Evolutionary conservation across 2,329 filamentous ascomycete species (phyloP), one percentile per base, ranked within the genome.

Genomic region (Colletotrichum sp.): DNA sequence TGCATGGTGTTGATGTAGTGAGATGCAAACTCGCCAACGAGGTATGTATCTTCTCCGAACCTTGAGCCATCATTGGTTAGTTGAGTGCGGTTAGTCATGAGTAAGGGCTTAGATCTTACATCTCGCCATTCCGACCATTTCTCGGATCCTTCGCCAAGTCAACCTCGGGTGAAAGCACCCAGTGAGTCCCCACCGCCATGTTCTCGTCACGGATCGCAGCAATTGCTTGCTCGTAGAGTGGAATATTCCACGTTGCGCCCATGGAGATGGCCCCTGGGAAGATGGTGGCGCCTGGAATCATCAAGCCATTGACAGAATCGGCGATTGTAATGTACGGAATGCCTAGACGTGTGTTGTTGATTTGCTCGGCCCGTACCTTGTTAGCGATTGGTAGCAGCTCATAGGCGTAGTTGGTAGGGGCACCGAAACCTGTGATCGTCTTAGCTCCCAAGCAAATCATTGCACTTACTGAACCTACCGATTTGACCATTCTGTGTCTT

Each of bases 1-100:
- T 85, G 82, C 83, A 85, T 85, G 3, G 78, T 83, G 67, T 83
- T 78, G 60, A 84, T 80, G 63, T 84, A 85, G 8, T 75, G 68
- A 16, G 81, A 78, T 4, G 80, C 83, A 67, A 84, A 82, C 34
- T 82, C 80, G 5, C 81, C 81, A 7, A 81, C 79, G 4, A 84
- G 74, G 34, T 82, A 83, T 2, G 78, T 30, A 52, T 84, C 83
- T 70, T 84, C 83, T 3, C 83, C 82, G 28, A 80, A 83, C 68
- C 81, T 83, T 36, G 8, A 15, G 7, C 11, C n/a, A 16, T 3
- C 16, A 8, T 34, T 25, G 60, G 32, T 11, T 3, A 61, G 59
- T 39, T 8, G 25, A 36, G 7, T 12, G 4, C 32, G 22, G 13
- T 2, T 3, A 25, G 13, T 3, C 9, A 15, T 11, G 12, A 22